Evolutionary conservation across 306 rosid species (phyloP), one percentile per base, ranked within the genome.

Genomic region (Sindora glabra): DNA sequence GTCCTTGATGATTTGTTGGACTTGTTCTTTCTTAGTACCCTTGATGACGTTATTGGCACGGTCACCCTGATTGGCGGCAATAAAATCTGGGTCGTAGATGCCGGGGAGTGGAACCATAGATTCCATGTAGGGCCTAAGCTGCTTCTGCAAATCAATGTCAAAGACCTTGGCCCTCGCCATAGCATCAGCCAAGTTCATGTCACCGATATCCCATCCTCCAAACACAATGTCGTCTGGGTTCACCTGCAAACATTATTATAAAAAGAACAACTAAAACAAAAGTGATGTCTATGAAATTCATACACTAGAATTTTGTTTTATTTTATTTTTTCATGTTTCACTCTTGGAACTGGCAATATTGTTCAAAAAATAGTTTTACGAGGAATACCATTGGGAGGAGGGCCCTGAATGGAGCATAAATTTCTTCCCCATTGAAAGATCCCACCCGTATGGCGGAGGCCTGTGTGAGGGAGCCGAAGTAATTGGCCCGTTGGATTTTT

Each of bases 201-300:
- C 74, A 54, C 95, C 89, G 27, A 92, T 92, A 79, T 92, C 99
- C 99, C 99, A 92, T 5, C 99, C 96, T 11, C 96, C 99, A 78
- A 89, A 89, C 58, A 92, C 99, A 67, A 92, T 48, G 71, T 92
- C 94, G 29, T 92, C 96, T 37, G 99, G 99, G 66, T 92, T 89
- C 50, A 92, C 99, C 99, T 92, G 68, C 29, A 48, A 2, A 36
- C 13, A 61, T 63, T 24, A 18, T 46, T 3, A 23, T 14, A 3
- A 11, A 62, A 12, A 18, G 16, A 18, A n/a, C 24, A 57, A 11
- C 50, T 63, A 56, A 0, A 41, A 10, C 6, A 21, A 47, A 7
- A 41, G n/a, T n/a, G n/a, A n/a, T n/a, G n/a, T n/a, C n/a, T n/a
- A n/a, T n/a, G n/a, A n/a, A n/a, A n/a, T n/a, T n/a, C n/a, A n/a